phyloP scores from a whole-genome alignment of 768 basidiomycete genomes.

The Lyophyllum semitale region DNA sequence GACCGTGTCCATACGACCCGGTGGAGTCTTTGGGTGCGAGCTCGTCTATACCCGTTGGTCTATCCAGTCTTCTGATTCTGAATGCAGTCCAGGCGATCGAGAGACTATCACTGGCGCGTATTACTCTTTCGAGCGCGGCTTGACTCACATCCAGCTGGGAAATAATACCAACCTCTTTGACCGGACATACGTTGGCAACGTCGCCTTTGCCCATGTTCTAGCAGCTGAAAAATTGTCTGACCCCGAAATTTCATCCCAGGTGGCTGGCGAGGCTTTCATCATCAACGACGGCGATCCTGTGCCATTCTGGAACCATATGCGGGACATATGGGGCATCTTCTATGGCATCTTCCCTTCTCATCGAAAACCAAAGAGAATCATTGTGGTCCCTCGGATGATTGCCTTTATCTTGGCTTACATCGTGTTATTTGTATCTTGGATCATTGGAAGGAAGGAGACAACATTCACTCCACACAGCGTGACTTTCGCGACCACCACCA shows the following conservation, averaged over 20 bases:
- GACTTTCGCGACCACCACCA: too few relatives aligned
- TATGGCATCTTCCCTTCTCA: neutral
- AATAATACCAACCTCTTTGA: neutral
- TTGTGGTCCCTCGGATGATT: neutral
- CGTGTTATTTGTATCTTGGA: too few relatives aligned
- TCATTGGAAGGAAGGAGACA: too few relatives aligned
- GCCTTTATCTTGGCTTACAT: too few relatives aligned
- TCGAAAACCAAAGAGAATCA: neutral
- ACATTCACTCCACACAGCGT: too few relatives aligned
- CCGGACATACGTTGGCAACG: neutral
- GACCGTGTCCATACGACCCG: neutral
- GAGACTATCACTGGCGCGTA: neutral
- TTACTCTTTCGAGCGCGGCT: neutral
- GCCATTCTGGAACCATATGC: neutral
- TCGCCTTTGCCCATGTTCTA: neutral
- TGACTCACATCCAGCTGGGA: neutral
- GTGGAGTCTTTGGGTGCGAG: neutral
- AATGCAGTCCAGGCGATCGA: neutral
- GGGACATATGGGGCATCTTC: neutral
- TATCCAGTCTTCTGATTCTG: neutral
- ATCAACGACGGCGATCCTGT: neutral
- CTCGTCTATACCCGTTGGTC: neutral
- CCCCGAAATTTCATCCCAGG: neutral
- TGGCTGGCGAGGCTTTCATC: neutral
- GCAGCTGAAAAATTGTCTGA: neutral